Conservation (phyloP, 139 green algal species). For the Zygnema cylindricum region DNA sequence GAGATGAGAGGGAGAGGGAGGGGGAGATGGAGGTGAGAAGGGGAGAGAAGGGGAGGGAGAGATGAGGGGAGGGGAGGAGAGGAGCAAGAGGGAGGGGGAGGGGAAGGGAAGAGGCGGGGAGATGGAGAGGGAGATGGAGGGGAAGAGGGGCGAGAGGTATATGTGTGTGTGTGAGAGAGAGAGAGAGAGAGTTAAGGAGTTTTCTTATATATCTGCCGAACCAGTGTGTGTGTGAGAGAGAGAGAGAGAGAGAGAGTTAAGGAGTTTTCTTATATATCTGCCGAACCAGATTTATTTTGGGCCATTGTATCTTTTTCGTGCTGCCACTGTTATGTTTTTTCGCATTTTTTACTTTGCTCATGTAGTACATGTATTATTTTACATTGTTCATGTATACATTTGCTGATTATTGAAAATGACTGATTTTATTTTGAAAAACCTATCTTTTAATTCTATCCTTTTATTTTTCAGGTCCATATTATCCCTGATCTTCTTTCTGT, state of each 20-base stretch:
- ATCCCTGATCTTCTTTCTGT: constrained; percentile 56
- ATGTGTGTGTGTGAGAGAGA: neutral
- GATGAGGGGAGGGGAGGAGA: neutral
- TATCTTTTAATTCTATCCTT: neutral
- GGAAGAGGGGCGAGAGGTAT: neutral
- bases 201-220: no score
- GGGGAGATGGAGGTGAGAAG: neutral
- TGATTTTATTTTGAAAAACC: no score
- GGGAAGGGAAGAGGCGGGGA: no score
- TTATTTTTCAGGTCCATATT: constrained; percentile 39
- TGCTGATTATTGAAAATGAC: no score
- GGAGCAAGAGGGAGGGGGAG: neutral
- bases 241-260: neutral
- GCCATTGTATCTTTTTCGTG: no score
- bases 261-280: no score
- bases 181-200: neutral
- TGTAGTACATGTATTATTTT: no score
- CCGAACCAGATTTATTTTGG: no score
- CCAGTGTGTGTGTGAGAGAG: no score
- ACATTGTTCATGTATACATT: no score
- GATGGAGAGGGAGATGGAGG: neutral
- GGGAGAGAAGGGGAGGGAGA: neutral
- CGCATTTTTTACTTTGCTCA: no score
- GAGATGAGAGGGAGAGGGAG: neutral
- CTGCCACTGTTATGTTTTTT: no score